Evolutionary conservation across 768 basidiomycete species (phyloP), one percentile per base, ranked within the genome.

Genomic region (Hortiboletus flavorubellus): DNA sequence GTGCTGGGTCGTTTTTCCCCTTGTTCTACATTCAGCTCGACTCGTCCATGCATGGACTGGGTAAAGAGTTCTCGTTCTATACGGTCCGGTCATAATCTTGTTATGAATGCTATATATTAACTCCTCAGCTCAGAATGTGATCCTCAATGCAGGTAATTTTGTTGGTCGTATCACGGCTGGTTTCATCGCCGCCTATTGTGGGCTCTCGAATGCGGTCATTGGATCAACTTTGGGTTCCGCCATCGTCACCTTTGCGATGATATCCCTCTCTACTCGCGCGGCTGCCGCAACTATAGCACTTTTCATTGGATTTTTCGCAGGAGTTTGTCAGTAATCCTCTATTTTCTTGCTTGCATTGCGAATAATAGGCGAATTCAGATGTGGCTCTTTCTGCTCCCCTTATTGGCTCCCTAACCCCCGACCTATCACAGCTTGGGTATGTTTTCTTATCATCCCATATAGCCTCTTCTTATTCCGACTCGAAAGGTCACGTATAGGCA

Each of bases 21-120:
- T 42, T 80, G 35, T 84, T 82, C 64, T 85, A 80, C 60, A 68
- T 86, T 16, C 85, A 86, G 54, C 69, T 85, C 14, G 77, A 81
- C 50, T 76, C 83, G 8, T 73, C 78, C 33, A 72, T 73, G 51
- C 78, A 80, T 53, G 78, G 78, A 2, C 67, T 83, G 31, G 66
- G 71, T 14, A 61, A 71, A 18, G 65, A 60, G 29, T 69, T 86
- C 12, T 79, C 84, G 1, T 85, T 86, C 61, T 84, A 84, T 59
- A 77, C 75, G 46, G 84, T 84, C 50, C 30, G 71, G 31, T 40
- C 29, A 3, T 7, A 33, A 48, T 51, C 37, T 54, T n/a, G 49
- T 41, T 10, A 8, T 45, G 26, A 33, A 39, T 40, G 15, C 31
- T 15, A 35, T 34, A 4, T 47, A n/a, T 47, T 55, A 8, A 61